Conservation (phyloP, 139 green algal genomes). For the Edaphochlamys debaryana region DNA sequence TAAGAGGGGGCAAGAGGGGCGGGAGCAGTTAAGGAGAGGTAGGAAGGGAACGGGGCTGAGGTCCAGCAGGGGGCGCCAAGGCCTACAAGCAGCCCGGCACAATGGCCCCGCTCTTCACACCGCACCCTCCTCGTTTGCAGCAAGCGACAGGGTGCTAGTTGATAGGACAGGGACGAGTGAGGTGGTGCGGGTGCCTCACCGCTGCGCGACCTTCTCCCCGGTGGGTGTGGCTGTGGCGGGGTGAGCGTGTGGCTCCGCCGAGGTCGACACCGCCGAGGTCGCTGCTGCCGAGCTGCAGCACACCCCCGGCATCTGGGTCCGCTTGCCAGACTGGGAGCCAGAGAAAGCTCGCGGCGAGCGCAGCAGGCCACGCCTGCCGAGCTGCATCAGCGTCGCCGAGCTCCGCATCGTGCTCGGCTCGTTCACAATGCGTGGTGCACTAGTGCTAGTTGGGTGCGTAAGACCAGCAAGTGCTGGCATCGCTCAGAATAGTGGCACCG, state of each 20-base stretch:
- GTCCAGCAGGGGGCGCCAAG: not conserved
- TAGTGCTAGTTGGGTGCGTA: too few species aligned
- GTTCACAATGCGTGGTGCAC: too few species aligned
- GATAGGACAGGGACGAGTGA: not conserved
- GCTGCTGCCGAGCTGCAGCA: conserved; percentile 16
- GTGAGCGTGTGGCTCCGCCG: conserved; percentile 1
- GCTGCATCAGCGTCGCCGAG: conserved; percentile 1
- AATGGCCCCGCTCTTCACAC: too few species aligned
- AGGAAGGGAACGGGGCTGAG: not conserved
- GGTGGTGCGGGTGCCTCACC: not conserved
- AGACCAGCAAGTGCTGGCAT: too few species aligned
- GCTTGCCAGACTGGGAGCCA: too few species aligned
- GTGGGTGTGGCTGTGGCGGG: not conserved
- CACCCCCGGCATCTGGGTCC: too few species aligned
- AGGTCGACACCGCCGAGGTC: not conserved
- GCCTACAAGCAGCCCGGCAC: too few species aligned
- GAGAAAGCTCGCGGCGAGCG: not conserved
- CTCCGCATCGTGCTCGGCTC: not conserved
- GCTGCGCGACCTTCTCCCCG: conserved; percentile 13
- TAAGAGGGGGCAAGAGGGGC: not conserved
- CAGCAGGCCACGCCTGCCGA: conserved; percentile 12
- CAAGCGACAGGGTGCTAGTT: too few species aligned
- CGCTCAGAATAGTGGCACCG: too few species aligned
- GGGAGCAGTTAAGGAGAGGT: not conserved
- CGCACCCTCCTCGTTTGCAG: too few species aligned